phyloP scores from a whole-genome alignment of 2,329 filamentous ascomycete genomes.

The Clathrospora elynae region DNA sequence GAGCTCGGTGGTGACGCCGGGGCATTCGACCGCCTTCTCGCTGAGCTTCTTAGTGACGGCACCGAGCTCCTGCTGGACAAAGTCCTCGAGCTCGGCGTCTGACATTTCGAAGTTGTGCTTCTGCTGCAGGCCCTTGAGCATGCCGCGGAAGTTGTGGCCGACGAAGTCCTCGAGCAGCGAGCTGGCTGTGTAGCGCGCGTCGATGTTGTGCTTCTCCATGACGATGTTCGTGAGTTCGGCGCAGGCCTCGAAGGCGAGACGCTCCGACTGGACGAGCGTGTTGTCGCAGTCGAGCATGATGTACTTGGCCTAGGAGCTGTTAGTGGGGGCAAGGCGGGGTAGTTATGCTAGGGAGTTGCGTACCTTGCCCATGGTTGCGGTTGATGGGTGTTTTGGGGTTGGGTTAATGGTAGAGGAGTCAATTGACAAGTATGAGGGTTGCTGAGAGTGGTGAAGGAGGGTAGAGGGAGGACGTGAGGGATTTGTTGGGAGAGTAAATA shows the following conservation, averaged over 20 bases:
- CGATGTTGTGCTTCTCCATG: slow-evolving; percentile 67
- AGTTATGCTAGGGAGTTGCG: slow-evolving; percentile 10
- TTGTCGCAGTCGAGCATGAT: slow-evolving; percentile 71
- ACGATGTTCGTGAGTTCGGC: slow-evolving; percentile 88
- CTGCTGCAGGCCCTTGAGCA: slow-evolving; percentile 77
- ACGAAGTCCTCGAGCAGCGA: slow-evolving; percentile 85
- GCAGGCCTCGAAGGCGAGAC: slow-evolving; percentile 88
- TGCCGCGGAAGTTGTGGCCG: slow-evolving; percentile 92
- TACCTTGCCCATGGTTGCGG: slow-evolving; percentile 43
- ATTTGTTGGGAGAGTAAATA: slow-evolving; percentile 36
- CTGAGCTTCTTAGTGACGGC: slow-evolving; percentile 81
- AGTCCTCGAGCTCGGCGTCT: slow-evolving; percentile 71
- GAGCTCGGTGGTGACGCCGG: slow-evolving; percentile 70
- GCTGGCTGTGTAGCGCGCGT: slow-evolving; percentile 75
- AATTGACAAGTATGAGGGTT: slow-evolving; percentile 21
- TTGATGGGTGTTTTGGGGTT: slow-evolving; percentile 12
- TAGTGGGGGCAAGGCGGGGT: slow-evolving; percentile 30
- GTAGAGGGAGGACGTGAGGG: slow-evolving; percentile 11
- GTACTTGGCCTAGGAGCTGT: slow-evolving; percentile 51
- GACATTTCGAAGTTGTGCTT: slow-evolving; percentile 75
- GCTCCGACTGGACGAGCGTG: slow-evolving; percentile 90
- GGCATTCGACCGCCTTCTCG: slow-evolving; percentile 69
- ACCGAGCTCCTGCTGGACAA: slow-evolving; percentile 78
- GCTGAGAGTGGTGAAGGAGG: slow-evolving; percentile 8
- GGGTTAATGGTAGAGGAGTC: slow-evolving; percentile 19